Evolutionary conservation across 2,329 filamentous ascomycete species (phyloP), one percentile per base, ranked within the genome.

Genomic region (Hypoxylon sp.): DNA sequence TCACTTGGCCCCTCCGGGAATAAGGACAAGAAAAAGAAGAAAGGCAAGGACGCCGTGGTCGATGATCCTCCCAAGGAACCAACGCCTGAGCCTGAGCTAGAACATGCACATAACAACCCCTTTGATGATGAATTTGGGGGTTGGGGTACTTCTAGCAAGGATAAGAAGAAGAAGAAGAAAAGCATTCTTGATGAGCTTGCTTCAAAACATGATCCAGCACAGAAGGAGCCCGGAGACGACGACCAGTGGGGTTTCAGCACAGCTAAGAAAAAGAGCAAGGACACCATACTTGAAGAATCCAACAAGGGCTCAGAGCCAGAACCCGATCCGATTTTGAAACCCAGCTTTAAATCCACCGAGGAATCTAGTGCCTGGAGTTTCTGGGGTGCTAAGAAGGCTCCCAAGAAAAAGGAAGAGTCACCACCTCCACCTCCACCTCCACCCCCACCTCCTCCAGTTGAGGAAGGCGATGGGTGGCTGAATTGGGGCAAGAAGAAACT

Each of bases 311-410:
- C 15, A 27, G 8, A 37, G 12, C 54, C 62, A 8, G 66, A 65
- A 21, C 65, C 67, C 1, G 61, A 64, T n/a, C 64, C 69, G 1
- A 68, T 69, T 32, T 60, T 65, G 3, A 61, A 66, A 12, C 57
- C 55, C 0, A 42, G 30, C 21, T 35, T 42, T 70, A 25, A 69
- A 66, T 9, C 31, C 15, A 8, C 73, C 74, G 30, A 78, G 81
- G 20, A 36, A 23, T 45, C 47, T 44, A 79, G 79, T 49, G 81
- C 82, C 59, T 82, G 82, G 66, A 77, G 73, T 51, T 77, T 78
- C 36, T 84, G 82, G 75, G 79, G 78, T 21, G 81, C 77, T 41
- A 72, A 75, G 7, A 82, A 82, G 63, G 82, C 82, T 55, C 65
- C 72, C 62, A 69, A 70, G 36, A 9, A 27, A 3, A 53, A 46